Conservation (phyloP, 2,329 filamentous ascomycete species). For the Trichophyton schoenleinii region DNA sequence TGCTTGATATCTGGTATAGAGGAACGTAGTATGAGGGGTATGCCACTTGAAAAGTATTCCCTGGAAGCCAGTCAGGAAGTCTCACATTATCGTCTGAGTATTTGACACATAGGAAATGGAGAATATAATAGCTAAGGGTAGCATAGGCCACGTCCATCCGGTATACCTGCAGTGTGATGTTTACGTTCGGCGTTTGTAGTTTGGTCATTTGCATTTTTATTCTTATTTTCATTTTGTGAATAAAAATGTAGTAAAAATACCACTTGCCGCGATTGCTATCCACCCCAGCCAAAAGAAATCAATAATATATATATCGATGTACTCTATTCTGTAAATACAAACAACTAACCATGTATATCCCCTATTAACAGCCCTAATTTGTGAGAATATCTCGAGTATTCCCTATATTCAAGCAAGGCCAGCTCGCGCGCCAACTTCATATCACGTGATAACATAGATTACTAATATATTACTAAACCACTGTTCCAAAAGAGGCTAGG, state of each 20-base stretch:
- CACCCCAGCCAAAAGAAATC: no score
- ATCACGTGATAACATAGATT: background rate
- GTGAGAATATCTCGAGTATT: background rate
- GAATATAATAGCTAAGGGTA: background rate
- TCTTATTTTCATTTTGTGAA: background rate
- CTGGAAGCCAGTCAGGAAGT: background rate
- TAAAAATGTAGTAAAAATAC: background rate
- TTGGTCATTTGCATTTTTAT: no score
- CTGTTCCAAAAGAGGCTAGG: background rate
- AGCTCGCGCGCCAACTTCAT: background rate
- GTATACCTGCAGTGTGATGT: background rate
- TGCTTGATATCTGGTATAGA: background rate
- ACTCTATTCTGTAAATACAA: background rate
- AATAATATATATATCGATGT: background rate
- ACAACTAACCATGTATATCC: background rate
- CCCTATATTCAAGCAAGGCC: background rate
- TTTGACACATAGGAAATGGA: background rate
- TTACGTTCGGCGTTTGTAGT: no score
- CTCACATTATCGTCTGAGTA: background rate
- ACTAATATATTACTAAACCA: background rate
- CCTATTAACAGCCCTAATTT: background rate
- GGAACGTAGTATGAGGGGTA: background rate
- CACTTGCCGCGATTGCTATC: no score
- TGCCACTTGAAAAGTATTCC: background rate
- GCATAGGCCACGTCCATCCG: background rate